Evolutionary conservation across 2,329 filamentous ascomycete species (phyloP).

Genomic region (Aspergillus felis): DNA sequence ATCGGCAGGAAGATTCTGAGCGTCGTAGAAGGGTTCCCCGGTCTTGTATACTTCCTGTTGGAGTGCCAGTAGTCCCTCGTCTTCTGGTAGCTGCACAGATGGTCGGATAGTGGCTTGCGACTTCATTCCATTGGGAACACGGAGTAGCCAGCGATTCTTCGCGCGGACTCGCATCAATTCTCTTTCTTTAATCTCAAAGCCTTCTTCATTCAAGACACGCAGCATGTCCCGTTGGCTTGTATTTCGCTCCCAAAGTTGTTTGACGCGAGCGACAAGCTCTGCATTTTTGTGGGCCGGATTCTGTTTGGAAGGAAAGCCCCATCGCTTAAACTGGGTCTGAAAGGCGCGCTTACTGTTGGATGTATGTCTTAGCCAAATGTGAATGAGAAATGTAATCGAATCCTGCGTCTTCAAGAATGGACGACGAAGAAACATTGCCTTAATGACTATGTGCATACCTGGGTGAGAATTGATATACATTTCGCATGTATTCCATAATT

Average conservation of each 20-base stretch:
- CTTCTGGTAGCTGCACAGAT: slow-evolving; percentile 25
- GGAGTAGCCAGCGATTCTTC: slow-evolving; percentile 65
- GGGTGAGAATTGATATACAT: slow-evolving; percentile 63
- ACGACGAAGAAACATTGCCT: slow-evolving; percentile 1
- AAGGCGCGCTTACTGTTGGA: slow-evolving; percentile 63
- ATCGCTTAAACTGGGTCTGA: slow-evolving; percentile 71
- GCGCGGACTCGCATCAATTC: slow-evolving; percentile 67
- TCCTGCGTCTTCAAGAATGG: not conserved
- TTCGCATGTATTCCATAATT: slow-evolving; percentile 68
- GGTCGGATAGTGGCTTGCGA: slow-evolving; percentile 30
- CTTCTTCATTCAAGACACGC: slow-evolving; percentile 64
- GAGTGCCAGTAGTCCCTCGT: slow-evolving; percentile 36
- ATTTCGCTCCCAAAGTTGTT: slow-evolving; percentile 75
- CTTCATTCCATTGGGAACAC: slow-evolving; percentile 58
- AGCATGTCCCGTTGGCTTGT: slow-evolving; percentile 70
- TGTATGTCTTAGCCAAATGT: not conserved
- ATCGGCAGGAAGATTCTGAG: slow-evolving; percentile 22
- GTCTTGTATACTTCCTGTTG: slow-evolving; percentile 38
- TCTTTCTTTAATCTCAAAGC: slow-evolving; percentile 67
- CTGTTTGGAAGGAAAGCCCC: slow-evolving; percentile 74
- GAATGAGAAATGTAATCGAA: not conserved
- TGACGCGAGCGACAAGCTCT: slow-evolving; percentile 63
- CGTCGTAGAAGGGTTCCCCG: slow-evolving; percentile 25
- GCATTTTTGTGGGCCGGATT: slow-evolving; percentile 68
- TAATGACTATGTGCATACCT: slow-evolving; percentile 50